phyloP scores from a whole-genome alignment of 306 rosid species.

The Comarum palustre region DNA sequence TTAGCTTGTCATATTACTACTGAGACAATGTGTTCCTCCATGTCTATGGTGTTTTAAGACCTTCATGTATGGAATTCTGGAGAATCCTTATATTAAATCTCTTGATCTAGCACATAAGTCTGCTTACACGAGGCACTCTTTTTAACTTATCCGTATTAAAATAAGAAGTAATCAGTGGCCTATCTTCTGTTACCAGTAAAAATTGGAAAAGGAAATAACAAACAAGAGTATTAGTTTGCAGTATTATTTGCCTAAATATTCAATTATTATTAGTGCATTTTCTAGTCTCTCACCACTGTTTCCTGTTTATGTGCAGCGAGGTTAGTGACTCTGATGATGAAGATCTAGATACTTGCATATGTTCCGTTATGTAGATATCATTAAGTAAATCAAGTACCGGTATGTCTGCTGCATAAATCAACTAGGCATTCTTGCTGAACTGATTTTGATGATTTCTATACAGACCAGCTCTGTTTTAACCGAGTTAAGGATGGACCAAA shows the following conservation, averaged over 20 bases:
- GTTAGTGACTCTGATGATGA: constrained; percentile 75
- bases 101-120: constrained; percentile 2
- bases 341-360: constrained; percentile 72
- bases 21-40: not conserved
- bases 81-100: constrained; percentile 8
- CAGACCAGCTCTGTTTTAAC: constrained; percentile 24
- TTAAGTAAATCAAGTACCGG: constrained; percentile 29
- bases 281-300: constrained; percentile 18
- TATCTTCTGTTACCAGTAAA: not conserved
- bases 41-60: constrained; percentile 8
- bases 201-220: constrained; percentile 12
- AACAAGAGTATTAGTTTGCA: constrained; percentile 12
- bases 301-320: constrained; percentile 59
- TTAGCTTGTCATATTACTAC: not conserved
- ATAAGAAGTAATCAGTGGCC: not conserved
- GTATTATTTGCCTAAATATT: not conserved
- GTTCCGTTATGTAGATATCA: constrained; percentile 65
- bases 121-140: not conserved
- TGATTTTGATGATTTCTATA: constrained; percentile 26
- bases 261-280: not conserved
- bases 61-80: constrained; percentile 7
- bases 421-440: constrained; percentile 32
- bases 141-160: not conserved
- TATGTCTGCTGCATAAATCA: constrained; percentile 40
- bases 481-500: constrained; percentile 32